Percentiles rank a stretch among this genome's conserved stretches.
These are phyloP conservation scores for Lepidium didymum DNA, from an alignment of 345 rosid genomes.

Conservation along the genomic window DNA sequence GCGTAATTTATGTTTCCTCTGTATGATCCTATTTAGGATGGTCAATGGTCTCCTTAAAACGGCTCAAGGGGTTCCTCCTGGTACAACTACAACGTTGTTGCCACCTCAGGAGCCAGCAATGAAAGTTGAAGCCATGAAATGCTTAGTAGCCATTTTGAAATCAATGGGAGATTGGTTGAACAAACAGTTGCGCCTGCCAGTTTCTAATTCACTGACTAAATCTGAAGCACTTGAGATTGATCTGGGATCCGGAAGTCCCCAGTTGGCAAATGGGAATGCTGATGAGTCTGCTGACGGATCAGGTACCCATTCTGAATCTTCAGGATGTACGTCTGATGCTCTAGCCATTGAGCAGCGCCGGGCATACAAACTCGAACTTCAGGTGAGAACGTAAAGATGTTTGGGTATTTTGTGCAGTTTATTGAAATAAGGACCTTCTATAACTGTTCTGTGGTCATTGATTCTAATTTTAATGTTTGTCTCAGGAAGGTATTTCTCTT, in stretches of 20 bases:
- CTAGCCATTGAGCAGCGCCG: slow-evolving; percentile 74
- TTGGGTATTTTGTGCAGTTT: neutral
- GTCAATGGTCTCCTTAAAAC: slow-evolving; percentile 89
- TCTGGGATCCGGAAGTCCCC: slow-evolving; percentile 38
- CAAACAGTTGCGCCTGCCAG: slow-evolving; percentile 42
- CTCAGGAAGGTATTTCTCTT: slow-evolving; percentile 85
- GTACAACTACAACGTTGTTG: slow-evolving; percentile 63
- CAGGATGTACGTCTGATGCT: slow-evolving; percentile 60
- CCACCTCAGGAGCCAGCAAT: slow-evolving; percentile 70
- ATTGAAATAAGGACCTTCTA: neutral
- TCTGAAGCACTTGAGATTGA: slow-evolving; percentile 21
- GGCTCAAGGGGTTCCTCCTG: slow-evolving; percentile 75
- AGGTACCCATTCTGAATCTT: slow-evolving; percentile 54
- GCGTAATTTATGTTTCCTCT: slow-evolving; percentile 13
- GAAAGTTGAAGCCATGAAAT: slow-evolving; percentile 81
- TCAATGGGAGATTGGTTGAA: slow-evolving; percentile 90
- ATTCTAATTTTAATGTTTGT: slow-evolving; percentile 22
- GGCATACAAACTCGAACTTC: slow-evolving; percentile 85
- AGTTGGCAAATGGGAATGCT: slow-evolving; percentile 34
- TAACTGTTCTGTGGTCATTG: neutral
- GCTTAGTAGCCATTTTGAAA: slow-evolving; percentile 67
- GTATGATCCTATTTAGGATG: slow-evolving; percentile 49
- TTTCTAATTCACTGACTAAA: slow-evolving; percentile 16
- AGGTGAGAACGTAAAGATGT: slow-evolving; percentile 38
- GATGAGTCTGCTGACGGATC: slow-evolving; percentile 47